Evolutionary conservation across 208 protist species (phyloP).

Genomic region (Leishmania lainsoni): DNA sequence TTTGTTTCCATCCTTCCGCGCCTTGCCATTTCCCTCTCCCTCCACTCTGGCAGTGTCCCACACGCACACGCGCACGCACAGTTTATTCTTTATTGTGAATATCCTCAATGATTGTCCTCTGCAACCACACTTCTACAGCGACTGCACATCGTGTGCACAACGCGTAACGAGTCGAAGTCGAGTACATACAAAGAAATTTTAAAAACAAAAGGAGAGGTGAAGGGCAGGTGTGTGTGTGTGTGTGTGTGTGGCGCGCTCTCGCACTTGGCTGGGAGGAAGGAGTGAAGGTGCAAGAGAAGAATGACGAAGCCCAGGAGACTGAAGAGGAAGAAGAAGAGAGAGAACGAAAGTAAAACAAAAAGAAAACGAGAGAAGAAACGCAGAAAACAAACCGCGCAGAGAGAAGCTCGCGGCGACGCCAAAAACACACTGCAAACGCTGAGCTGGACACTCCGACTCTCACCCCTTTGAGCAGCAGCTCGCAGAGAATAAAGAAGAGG

Average conservation of each 20-base stretch:
- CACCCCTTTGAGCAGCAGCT: not conserved
- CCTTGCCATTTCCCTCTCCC: not conserved
- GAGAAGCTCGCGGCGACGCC: not conserved
- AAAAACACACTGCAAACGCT: too few relatives aligned
- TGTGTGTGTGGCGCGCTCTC: not conserved
- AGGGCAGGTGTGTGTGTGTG: too few relatives aligned
- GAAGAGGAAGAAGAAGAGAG: not conserved
- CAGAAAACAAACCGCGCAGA: not conserved
- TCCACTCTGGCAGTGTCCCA: not conserved
- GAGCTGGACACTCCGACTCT: not conserved
- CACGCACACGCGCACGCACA: not conserved
- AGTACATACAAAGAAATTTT: not conserved
- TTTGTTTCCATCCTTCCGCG: not conserved
- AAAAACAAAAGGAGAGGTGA: not conserved
- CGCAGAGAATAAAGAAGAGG: not conserved
- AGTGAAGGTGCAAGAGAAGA: not conserved
- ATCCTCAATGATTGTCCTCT: not conserved
- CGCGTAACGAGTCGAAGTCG: not conserved
- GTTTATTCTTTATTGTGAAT: not conserved
- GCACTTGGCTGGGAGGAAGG: not conserved
- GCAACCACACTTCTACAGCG: not conserved
- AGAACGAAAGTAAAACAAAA: not conserved
- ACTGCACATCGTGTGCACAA: not conserved
- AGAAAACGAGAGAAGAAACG: not conserved
- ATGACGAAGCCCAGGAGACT: not conserved